Percentiles rank a stretch among this genome's conserved stretches.
phyloP scores from a whole-genome alignment of 2,329 filamentous ascomycete genomes.

The Lasiodiplodia gonubiensis region DNA sequence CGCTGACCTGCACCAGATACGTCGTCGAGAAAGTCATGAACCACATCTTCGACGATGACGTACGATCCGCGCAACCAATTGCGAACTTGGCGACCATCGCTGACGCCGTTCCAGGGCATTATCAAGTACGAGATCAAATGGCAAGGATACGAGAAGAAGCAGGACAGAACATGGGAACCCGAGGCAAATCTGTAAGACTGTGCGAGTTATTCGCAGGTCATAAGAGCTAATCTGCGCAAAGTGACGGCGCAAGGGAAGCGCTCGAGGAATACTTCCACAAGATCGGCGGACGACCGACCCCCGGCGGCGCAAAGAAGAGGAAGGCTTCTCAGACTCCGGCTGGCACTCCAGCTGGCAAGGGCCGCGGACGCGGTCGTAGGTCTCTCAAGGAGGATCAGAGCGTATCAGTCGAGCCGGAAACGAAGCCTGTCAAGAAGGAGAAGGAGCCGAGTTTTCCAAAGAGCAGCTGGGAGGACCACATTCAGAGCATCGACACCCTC shows the following conservation, averaged over 20 bases:
- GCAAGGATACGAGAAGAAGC: slow-evolving; percentile 74
- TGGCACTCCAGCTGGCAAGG: slow-evolving; percentile 11
- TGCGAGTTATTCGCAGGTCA: neutral
- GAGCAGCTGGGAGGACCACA: slow-evolving; percentile 78
- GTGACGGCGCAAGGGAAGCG: slow-evolving; percentile 55
- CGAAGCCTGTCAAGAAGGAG: slow-evolving; percentile 37
- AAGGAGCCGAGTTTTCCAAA: slow-evolving; percentile 69
- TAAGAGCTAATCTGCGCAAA: slow-evolving; percentile 28
- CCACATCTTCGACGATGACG: slow-evolving; percentile 63
- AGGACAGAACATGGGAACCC: slow-evolving; percentile 79
- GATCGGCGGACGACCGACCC: slow-evolving; percentile 67
- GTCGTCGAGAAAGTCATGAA: slow-evolving; percentile 75
- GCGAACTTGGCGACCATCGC: slow-evolving; percentile 27
- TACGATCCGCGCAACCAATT: slow-evolving; percentile 25
- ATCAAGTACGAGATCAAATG: slow-evolving; percentile 77
- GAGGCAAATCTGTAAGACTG: slow-evolving; percentile 69
- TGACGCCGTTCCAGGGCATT: slow-evolving; percentile 48
- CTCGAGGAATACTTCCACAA: slow-evolving; percentile 67
- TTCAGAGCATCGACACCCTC: slow-evolving; percentile 73
- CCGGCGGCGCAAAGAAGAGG: slow-evolving; percentile 59
- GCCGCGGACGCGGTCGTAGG: slow-evolving; percentile 34
- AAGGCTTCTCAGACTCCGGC: slow-evolving; percentile 11
- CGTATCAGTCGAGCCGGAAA: slow-evolving; percentile 37
- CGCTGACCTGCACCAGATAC: slow-evolving; percentile 58
- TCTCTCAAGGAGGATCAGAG: slow-evolving; percentile 33